These are phyloP conservation scores for Sechiopsis laciniata DNA, from an alignment of 306 rosid genomes.

Conservation along the genomic window DNA sequence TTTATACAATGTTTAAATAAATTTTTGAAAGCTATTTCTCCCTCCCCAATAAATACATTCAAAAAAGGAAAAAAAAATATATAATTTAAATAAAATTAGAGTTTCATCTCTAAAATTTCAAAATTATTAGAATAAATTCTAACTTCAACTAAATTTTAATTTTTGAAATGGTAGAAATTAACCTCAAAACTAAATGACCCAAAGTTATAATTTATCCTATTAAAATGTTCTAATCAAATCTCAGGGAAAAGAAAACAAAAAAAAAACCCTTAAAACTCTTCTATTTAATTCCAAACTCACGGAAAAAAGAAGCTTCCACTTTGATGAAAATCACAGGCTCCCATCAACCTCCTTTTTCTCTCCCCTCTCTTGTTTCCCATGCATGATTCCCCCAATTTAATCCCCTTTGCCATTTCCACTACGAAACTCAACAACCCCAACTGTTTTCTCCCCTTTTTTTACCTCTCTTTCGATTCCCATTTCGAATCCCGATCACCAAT, in stretches of 20 bases:
- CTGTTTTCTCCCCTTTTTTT: not conserved
- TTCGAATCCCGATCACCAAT: not conserved
- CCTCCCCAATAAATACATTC: too few species aligned
- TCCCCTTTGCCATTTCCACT: constrained; percentile 30
- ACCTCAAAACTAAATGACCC: too few species aligned
- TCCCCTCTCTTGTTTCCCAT: constrained; percentile 21
- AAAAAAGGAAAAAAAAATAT: too few species aligned
- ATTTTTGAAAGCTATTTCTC: too few species aligned
- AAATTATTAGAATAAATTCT: too few species aligned
- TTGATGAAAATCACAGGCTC: constrained; percentile 21
- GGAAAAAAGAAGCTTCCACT: not conserved
- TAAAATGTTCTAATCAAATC: not conserved
- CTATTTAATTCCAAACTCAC: not conserved
- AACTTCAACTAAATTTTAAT: too few species aligned
- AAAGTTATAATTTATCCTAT: not conserved
- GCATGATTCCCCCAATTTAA: constrained; percentile 29
- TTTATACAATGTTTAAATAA: too few species aligned
- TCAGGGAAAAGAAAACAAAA: not conserved
- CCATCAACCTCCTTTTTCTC: not conserved
- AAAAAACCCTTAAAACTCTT: not conserved
- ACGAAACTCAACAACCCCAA: constrained; percentile 20
- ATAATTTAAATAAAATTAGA: too few species aligned
- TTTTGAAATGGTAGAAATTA: too few species aligned
- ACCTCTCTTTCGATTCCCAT: not conserved
- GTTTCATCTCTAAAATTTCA: too few species aligned